Evolutionary conservation across 495 filamentous ascomycete genomes (phyloP).

Genomic region (Jackrogersella multiformis): DNA sequence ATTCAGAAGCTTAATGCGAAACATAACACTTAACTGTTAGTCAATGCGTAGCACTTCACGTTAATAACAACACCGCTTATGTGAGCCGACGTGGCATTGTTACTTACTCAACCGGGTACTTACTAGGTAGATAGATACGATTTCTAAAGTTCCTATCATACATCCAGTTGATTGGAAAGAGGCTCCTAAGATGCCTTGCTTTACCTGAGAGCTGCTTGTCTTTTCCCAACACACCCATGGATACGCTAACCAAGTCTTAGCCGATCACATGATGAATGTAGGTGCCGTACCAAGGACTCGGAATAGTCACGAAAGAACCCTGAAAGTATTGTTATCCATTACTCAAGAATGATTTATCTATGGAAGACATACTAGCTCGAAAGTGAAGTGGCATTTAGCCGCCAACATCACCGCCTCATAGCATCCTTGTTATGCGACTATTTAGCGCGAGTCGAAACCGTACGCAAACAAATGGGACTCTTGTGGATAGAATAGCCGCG

Average conservation of each 20-base stretch:
- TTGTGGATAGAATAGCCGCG: conserved; percentile 6
- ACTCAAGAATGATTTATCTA: not conserved
- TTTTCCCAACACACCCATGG: not conserved
- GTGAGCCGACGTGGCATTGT: conserved; percentile 24
- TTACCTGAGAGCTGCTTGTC: too few relatives aligned
- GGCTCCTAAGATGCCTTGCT: not conserved
- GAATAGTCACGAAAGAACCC: conserved; percentile 8
- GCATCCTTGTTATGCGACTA: conserved; percentile 15
- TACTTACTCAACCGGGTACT: not conserved
- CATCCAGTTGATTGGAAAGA: not conserved
- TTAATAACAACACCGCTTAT: conserved; percentile 1
- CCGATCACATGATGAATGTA: conserved; percentile 16
- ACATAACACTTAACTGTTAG: not conserved
- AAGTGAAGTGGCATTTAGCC: conserved; percentile 11
- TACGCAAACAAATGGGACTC: not conserved
- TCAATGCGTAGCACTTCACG: conserved; percentile 20
- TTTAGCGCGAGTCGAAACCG: conserved; percentile 15
- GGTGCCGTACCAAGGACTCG: not conserved
- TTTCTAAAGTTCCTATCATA: too few relatives aligned
- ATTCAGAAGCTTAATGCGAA: not conserved
- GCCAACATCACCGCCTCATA: conserved; percentile 7
- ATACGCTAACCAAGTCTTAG: not conserved
- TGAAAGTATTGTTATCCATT: not conserved
- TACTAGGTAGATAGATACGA: too few relatives aligned
- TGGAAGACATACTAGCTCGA: not conserved